A percentile compares a stretch with the other conserved stretches of the same genome.
phyloP scores from a whole-genome alignment of 495 filamentous ascomycete species.

The Hypoxylon fuscum region DNA sequence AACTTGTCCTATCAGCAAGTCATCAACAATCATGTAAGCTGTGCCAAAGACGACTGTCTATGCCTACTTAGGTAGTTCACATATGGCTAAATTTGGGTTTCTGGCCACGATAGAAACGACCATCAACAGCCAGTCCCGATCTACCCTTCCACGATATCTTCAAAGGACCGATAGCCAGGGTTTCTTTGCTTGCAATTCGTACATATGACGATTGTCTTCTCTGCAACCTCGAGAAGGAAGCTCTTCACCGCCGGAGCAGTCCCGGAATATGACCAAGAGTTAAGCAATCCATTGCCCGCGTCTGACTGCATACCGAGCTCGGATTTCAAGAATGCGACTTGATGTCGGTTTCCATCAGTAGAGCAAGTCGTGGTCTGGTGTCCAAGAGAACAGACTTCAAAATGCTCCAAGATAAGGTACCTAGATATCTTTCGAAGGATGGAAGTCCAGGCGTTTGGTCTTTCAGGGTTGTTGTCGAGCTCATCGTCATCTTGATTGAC shows the following conservation, averaged over 20 bases:
- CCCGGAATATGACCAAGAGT: slow-evolving; percentile 29
- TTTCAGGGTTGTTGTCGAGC: slow-evolving; percentile 30
- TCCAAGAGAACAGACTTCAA: slow-evolving; percentile 19
- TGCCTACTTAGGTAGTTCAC: no score
- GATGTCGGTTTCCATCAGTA: slow-evolving; percentile 21
- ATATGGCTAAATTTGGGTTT: no score
- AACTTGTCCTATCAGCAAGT: no score
- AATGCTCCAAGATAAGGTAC: slow-evolving; percentile 18
- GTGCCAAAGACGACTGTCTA: no score
- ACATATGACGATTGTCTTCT: slow-evolving; percentile 38
- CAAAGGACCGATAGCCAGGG: slow-evolving; percentile 22
- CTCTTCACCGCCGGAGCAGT: slow-evolving; percentile 9
- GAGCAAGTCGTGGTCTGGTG: slow-evolving; percentile 33
- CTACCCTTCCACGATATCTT: slow-evolving; percentile 29
- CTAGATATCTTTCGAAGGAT: slow-evolving; percentile 29
- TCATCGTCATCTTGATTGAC: slow-evolving; percentile 28
- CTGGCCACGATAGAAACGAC: background rate
- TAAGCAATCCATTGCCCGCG: slow-evolving; percentile 14
- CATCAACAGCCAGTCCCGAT: background rate
- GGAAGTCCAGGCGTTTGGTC: slow-evolving; percentile 37
- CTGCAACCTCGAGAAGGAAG: slow-evolving; percentile 33
- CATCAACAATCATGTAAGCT: no score
- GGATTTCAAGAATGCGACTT: slow-evolving; percentile 37
- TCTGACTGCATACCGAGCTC: slow-evolving; percentile 27
- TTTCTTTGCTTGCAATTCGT: slow-evolving; percentile 32